phyloP scores from a whole-genome alignment of 2,329 filamentous ascomycete genomes.

The Trichoderma cornu-damae region DNA sequence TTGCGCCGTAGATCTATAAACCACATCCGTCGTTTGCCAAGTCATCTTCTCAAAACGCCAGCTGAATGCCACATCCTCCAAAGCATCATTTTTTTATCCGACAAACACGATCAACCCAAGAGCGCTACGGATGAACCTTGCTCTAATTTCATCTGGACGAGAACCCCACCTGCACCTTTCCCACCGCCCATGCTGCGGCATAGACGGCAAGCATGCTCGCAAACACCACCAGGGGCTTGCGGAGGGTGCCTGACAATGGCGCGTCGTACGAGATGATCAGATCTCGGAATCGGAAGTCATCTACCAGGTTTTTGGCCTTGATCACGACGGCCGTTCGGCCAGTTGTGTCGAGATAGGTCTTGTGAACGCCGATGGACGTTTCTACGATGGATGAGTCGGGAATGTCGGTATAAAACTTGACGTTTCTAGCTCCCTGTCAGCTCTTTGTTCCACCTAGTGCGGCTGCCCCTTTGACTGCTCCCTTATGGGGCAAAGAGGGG shows the following conservation, averaged over 20 bases:
- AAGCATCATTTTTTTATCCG: neutral
- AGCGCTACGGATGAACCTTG: constrained; percentile 11
- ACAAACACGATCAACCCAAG: constrained; percentile 4
- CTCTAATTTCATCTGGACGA: constrained; percentile 37
- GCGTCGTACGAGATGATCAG: constrained; percentile 87
- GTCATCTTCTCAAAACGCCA: constrained; percentile 20
- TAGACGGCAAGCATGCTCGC: constrained; percentile 69
- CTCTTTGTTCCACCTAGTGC: neutral
- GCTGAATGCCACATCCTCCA: constrained; percentile 20
- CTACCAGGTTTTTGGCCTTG: constrained; percentile 79
- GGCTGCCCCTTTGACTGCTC: too few relatives aligned
- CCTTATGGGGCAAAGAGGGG: neutral
- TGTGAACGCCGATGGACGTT: constrained; percentile 58
- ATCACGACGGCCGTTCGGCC: constrained; percentile 79
- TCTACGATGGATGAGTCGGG: constrained; percentile 58
- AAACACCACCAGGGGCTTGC: constrained; percentile 83
- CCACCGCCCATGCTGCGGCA: constrained; percentile 65
- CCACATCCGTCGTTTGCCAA: constrained; percentile 20
- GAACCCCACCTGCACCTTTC: constrained; percentile 78
- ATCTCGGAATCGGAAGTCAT: constrained; percentile 80
- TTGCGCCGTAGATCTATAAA: constrained; percentile 6
- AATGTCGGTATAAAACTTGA: constrained; percentile 70
- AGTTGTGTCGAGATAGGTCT: constrained; percentile 89
- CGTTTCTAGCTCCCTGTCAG: constrained; percentile 57
- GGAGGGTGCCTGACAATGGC: constrained; percentile 64